Percentiles rank a stretch among this genome's conserved stretches.
Evolutionary conservation across 352 stramenopile genomes (phyloP).

Genomic region (Blastocystis sp.): DNA sequence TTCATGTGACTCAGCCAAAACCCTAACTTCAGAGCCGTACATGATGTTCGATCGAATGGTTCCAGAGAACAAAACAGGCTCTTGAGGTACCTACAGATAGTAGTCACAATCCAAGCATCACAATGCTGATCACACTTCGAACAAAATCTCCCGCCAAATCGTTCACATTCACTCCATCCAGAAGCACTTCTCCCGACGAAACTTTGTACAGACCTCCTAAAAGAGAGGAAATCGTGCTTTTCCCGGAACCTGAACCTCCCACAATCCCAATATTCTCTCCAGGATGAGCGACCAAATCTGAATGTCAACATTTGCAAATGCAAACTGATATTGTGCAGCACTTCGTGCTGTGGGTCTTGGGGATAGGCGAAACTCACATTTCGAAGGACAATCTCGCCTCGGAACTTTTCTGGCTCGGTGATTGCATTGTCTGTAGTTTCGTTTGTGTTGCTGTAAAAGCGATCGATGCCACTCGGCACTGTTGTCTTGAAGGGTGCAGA

Average conservation of each 20-base stretch:
- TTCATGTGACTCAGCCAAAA: neutral
- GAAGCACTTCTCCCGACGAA: slow-evolving; percentile 5
- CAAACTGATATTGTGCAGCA: slow-evolving; percentile 21
- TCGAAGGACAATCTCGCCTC: slow-evolving; percentile 1
- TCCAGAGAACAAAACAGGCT: slow-evolving; percentile 81
- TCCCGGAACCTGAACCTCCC: slow-evolving; percentile 64
- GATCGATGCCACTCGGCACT: slow-evolving; percentile 8
- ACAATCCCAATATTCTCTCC: slow-evolving; percentile 65
- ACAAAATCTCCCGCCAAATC: slow-evolving; percentile 19
- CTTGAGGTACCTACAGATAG: slow-evolving; percentile 79
- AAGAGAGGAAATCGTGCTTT: slow-evolving; percentile 65
- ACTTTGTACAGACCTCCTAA: slow-evolving; percentile 65
- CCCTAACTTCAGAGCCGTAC: slow-evolving; percentile 68
- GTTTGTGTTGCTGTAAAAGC: slow-evolving; percentile 34
- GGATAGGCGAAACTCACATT: slow-evolving; percentile 36
- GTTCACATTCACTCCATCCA: slow-evolving; percentile 55
- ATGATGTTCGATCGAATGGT: slow-evolving; percentile 73
- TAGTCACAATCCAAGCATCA: slow-evolving; percentile 64
- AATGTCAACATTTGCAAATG: neutral
- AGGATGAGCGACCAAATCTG: slow-evolving; percentile 35
- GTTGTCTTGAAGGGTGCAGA: neutral
- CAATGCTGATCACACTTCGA: slow-evolving; percentile 36
- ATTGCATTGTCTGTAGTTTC: slow-evolving; percentile 22
- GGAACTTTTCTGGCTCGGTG: neutral
- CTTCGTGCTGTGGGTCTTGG: slow-evolving; percentile 3